Evolutionary conservation across 176 grass and related monocot genomes (phyloP), one percentile per base, ranked within the genome.

Genomic region (Thalia dealbata): DNA sequence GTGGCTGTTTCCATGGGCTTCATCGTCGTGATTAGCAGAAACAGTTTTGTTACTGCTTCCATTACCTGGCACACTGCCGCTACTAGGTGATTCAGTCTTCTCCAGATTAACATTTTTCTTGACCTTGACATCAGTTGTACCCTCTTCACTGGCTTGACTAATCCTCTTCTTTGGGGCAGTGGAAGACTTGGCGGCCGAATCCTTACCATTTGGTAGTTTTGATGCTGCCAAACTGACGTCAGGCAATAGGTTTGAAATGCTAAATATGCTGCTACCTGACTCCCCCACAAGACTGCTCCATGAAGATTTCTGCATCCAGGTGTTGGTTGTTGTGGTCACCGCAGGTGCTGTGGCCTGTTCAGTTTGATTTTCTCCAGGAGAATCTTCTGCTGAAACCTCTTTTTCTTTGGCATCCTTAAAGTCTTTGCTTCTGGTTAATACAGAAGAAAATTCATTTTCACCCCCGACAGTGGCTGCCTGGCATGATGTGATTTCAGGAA

Each of bases 271-370:
- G 48, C 26, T 72, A 32, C 77, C 69, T 50, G 76, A 73, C 32
- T 72, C 77, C 64, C 87, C 90, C 22, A 93, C 85, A 73, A 99
- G 85, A 59, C 88, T 81, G 54, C 75, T 93, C 90, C 95, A 99
- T 38, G 95, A 76, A 56, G 85, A 93, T 79, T 99, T 99, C 77
- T 99, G 95, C 79, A 83, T 86, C 95, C 95, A 99, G 14, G 75
- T 59, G 0, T 71, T 77, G 2, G 75, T 75, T 52, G 76, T 89
- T 77, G 75, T 75, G 69, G 84, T 75, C 79, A 74, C 70, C 79
- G 27, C 42, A 64, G 67, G 26, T 77, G 9, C 15, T 42, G 21
- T 12, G 54, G 35, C 73, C 54, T 58, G 65, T 75, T 69, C 67
- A 68, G 23, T 74, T 79, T 50, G 84, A 26, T 19, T 88, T 82